phyloP scores from a whole-genome alignment of 768 basidiomycete genomes.

The Kwoniella dendrophila region DNA sequence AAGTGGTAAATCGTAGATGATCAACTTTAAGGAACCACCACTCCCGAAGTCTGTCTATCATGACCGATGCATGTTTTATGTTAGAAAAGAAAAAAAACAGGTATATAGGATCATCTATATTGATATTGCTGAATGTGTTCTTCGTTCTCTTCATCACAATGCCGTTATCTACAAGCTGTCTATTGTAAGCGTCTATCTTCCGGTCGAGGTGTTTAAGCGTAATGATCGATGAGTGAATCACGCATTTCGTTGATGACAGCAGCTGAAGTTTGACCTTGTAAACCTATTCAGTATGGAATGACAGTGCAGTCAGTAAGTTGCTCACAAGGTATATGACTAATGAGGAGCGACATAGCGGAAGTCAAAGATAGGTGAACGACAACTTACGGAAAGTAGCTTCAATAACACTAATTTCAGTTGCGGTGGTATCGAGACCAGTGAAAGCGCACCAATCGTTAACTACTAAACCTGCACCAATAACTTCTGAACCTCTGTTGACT shows the following conservation, averaged over 20 bases:
- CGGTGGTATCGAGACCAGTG: slow-evolving; percentile 98
- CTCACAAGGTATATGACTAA: background rate
- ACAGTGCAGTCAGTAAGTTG: background rate
- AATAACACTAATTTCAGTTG: slow-evolving; percentile 96
- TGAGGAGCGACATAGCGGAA: background rate
- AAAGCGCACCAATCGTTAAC: slow-evolving; percentile 99
- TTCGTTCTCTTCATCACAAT: slow-evolving; percentile 4
- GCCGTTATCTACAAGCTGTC: background rate
- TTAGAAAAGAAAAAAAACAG: too few species aligned
- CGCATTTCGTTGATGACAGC: slow-evolving; percentile 90
- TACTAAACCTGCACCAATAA: slow-evolving; percentile 94
- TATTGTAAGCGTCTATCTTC: background rate
- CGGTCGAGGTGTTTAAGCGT: slow-evolving; percentile 65
- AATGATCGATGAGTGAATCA: slow-evolving; percentile 85
- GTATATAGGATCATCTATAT: too few species aligned
- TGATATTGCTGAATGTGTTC: too few species aligned
- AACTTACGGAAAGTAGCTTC: slow-evolving; percentile 93
- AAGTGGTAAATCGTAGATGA: too few species aligned
- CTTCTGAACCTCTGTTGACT: slow-evolving; percentile 96
- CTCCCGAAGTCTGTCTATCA: too few species aligned
- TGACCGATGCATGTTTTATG: too few species aligned
- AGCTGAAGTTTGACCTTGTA: slow-evolving; percentile 78
- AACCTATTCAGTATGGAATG: slow-evolving; percentile 60
- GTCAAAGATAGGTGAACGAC: background rate
- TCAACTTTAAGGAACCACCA: too few species aligned